Evolutionary conservation across 768 basidiomycete species (phyloP).

Genomic region (Royoungia palumana): DNA sequence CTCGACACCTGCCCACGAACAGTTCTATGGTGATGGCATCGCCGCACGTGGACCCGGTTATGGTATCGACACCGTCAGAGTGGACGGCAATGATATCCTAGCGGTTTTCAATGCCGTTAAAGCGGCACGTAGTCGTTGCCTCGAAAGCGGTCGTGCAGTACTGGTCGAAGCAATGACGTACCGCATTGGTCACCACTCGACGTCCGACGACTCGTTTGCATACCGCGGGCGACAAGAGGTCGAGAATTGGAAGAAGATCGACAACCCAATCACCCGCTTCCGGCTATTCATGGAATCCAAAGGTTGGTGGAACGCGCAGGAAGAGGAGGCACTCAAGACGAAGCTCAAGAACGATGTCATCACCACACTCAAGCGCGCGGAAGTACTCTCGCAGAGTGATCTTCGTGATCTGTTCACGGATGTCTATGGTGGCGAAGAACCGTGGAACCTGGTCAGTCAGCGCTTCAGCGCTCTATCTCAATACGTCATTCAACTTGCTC

Average conservation of each 20-base stretch:
- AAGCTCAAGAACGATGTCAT: constrained; percentile 72
- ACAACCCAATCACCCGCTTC: constrained; percentile 84
- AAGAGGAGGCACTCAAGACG: constrained; percentile 70
- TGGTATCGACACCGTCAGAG: constrained; percentile 86
- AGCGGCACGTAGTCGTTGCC: constrained; percentile 67
- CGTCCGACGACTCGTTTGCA: constrained; percentile 93
- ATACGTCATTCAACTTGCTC: neutral
- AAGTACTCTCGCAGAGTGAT: constrained; percentile 62
- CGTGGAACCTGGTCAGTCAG: constrained; percentile 74
- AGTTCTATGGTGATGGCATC: constrained; percentile 91
- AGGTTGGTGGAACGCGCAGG: constrained; percentile 79
- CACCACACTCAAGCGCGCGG: constrained; percentile 73
- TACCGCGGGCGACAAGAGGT: constrained; percentile 89
- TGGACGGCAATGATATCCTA: constrained; percentile 91
- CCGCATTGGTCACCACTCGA: constrained; percentile 92
- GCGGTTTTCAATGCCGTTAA: constrained; percentile 75
- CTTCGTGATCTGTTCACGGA: constrained; percentile 84
- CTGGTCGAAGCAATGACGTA: constrained; percentile 91
- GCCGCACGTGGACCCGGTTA: constrained; percentile 88
- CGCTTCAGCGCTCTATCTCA: too few relatives aligned
- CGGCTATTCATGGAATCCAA: constrained; percentile 78
- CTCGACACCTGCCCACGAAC: constrained; percentile 85
- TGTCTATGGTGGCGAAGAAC: constrained; percentile 81
- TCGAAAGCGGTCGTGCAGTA: constrained; percentile 78
- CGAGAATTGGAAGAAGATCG: constrained; percentile 86